Conservation (phyloP, 176 grass and related monocot species). For the Echinochloa phyllopogon region DNA sequence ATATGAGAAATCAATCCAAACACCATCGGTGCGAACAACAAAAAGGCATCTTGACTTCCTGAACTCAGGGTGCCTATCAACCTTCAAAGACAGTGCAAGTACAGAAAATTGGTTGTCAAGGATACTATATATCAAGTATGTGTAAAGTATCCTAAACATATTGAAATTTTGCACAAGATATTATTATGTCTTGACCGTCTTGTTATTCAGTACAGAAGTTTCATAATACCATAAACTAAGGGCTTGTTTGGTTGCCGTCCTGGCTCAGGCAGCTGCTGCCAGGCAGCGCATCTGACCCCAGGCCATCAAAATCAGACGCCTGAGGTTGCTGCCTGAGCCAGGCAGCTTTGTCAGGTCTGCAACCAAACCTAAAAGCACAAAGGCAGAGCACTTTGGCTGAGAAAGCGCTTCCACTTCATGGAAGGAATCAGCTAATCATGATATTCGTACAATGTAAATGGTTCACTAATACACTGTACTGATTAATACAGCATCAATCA, state of each 20-base stretch:
- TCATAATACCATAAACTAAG: not conserved
- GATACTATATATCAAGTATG: not conserved
- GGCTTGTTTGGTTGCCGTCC: too few species aligned
- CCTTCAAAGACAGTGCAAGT: conserved; percentile 51
- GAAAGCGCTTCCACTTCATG: not conserved
- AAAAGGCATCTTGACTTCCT: conserved; percentile 91
- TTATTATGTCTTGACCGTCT: not conserved
- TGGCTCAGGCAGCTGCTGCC: too few species aligned
- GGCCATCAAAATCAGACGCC: too few species aligned
- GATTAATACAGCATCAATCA: not conserved
- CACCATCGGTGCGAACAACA: conserved; percentile 81
- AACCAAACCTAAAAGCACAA: not conserved
- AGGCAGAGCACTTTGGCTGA: not conserved
- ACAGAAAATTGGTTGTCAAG: not conserved
- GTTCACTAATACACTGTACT: not conserved
- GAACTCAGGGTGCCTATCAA: conserved; percentile 87
- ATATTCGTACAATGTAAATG: not conserved
- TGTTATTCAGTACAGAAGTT: not conserved
- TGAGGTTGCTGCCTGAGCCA: too few species aligned
- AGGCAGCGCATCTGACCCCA: too few species aligned
- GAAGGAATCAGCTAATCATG: not conserved
- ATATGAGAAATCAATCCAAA: conserved; percentile 96
- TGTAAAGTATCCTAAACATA: not conserved
- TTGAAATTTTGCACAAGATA: not conserved
- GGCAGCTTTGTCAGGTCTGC: too few species aligned